Evolutionary conservation across 2,329 filamentous ascomycete species (phyloP).

Genomic region (Pseudohalonectria lignicola): DNA sequence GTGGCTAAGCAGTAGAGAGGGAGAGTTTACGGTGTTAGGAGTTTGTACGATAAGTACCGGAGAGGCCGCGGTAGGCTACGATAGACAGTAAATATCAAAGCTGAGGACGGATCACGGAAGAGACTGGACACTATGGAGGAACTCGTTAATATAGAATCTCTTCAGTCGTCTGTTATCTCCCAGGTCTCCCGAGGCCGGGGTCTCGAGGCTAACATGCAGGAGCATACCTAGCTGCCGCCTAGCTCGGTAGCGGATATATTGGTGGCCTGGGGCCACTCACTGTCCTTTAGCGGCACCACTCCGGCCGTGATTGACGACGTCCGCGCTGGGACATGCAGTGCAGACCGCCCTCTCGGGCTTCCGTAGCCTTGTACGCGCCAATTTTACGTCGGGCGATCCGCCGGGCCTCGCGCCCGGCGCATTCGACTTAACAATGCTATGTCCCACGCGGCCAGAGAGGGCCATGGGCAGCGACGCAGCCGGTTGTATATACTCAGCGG

Average conservation of each 20-base stretch:
- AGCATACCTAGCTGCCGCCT: background rate
- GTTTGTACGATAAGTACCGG: background rate
- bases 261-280: background rate
- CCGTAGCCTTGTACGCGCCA: background rate
- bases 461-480: too few species aligned
- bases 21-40: background rate
- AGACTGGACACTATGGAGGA: background rate
- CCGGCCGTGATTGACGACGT: background rate
- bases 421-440: background rate
- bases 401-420: background rate
- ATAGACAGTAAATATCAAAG: background rate
- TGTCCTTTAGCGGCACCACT: background rate
- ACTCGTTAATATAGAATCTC: background rate
- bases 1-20: background rate
- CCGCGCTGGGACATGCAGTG: background rate
- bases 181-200: background rate
- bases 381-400: background rate
- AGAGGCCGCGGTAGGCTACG: constrained; percentile 1
- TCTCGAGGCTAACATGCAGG: background rate
- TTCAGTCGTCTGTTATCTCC: background rate
- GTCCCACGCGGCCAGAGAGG: too few species aligned
- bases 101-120: background rate
- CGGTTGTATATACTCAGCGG: too few species aligned
- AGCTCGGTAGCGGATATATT: background rate
- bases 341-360: background rate